These are phyloP conservation scores for Coprinopsis marcescibilis DNA, from an alignment of 768 basidiomycete species.

Conservation along the genomic window DNA sequence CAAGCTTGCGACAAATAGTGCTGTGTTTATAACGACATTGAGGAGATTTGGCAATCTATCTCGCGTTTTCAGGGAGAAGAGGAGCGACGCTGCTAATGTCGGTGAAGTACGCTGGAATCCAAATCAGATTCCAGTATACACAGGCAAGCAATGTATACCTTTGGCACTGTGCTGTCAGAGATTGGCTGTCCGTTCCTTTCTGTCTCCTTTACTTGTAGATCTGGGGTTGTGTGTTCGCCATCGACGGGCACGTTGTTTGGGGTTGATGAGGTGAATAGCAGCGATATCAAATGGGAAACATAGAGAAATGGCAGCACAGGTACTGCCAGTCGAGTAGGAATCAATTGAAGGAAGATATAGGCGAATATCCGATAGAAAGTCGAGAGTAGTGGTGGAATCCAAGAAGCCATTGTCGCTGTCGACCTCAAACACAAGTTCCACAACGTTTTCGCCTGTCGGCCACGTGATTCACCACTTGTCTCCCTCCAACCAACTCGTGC, in stretches of 20 bases:
- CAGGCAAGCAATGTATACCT: too few species aligned
- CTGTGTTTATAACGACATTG: conserved; percentile 28
- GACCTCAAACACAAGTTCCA: too few species aligned
- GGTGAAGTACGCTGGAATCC: background rate
- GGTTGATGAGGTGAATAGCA: conserved; percentile 10
- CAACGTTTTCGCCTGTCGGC: too few species aligned
- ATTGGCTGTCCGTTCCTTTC: too few species aligned
- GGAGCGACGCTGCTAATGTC: conserved; percentile 15
- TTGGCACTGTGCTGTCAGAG: too few species aligned
- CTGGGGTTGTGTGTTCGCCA: too few species aligned
- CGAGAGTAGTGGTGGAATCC: conserved; percentile 3
- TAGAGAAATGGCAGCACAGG: conserved; percentile 27
- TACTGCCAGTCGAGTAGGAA: conserved; percentile 32
- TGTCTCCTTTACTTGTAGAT: too few species aligned
- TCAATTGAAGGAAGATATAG: conserved; percentile 47
- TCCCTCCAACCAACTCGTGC: background rate
- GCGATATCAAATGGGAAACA: conserved; percentile 21
- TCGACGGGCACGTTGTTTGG: background rate
- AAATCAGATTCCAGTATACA: background rate
- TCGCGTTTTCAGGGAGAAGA: conserved; percentile 32
- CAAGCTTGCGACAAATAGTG: conserved; percentile 26
- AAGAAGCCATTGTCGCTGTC: too few species aligned
- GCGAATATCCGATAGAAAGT: conserved; percentile 35
- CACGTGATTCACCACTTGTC: conserved; percentile 3
- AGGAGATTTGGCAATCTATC: conserved; percentile 22